Conservation (phyloP, 768 basidiomycete species). For the Panellus pusillus region DNA sequence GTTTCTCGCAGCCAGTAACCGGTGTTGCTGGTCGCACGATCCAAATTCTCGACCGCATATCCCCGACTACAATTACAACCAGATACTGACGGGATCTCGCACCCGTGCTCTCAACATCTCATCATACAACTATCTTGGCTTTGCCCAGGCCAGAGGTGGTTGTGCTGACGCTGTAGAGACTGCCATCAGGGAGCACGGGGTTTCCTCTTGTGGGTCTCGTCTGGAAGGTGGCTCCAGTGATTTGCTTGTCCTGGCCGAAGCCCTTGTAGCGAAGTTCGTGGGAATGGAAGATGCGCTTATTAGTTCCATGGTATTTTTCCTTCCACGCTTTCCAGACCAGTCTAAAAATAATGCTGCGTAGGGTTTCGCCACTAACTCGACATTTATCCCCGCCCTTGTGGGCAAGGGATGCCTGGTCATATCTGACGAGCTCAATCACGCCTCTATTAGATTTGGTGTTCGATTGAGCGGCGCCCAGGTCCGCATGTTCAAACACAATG, state of each 20-base stretch:
- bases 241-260: slow-evolving; percentile 77
- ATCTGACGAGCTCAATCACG: slow-evolving; percentile 96
- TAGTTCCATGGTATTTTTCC: slow-evolving; percentile 82
- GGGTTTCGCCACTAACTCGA: slow-evolving; percentile 77
- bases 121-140: slow-evolving; percentile 99
- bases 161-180: slow-evolving; percentile 95
- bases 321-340: not conserved
- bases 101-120: slow-evolving; percentile 95
- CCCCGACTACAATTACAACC: slow-evolving; percentile 80
- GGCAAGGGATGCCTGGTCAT: slow-evolving; percentile 94
- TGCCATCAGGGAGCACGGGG: slow-evolving; percentile 74
- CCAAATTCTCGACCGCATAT: slow-evolving; percentile 78
- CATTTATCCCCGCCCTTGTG: slow-evolving; percentile 88
- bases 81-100: slow-evolving; percentile 71
- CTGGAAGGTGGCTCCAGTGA: slow-evolving; percentile 86
- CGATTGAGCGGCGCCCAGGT: slow-evolving; percentile 86
- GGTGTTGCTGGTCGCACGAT: slow-evolving; percentile 97
- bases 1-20: slow-evolving; percentile 90
- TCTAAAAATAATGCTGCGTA: not conserved
- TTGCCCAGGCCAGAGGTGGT: slow-evolving; percentile 89
- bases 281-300: slow-evolving; percentile 91
- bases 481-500: slow-evolving; percentile 96
- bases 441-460: slow-evolving; percentile 93
- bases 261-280: slow-evolving; percentile 85
- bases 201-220: slow-evolving; percentile 74